Evolutionary conservation across 768 basidiomycete genomes (phyloP).

Genomic region (Exidia glandulosa): DNA sequence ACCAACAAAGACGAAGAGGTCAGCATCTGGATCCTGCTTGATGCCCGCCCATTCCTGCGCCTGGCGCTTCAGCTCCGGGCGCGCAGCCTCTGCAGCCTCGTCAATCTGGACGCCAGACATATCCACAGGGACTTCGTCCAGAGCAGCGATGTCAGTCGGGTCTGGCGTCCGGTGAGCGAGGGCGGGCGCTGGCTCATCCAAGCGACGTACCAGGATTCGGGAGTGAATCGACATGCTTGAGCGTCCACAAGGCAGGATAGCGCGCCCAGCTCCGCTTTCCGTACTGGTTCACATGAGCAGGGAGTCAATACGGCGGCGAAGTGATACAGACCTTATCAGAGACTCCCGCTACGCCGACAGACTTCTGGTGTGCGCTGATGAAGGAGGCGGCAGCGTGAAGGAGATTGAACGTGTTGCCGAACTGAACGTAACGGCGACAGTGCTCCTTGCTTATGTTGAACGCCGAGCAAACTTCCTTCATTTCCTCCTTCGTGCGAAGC

Average conservation of each 20-base stretch:
- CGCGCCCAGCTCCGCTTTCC: constrained; percentile 95
- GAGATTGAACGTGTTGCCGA: constrained; percentile 95
- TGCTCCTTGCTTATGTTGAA: constrained; percentile 96
- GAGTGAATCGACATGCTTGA: constrained; percentile 89
- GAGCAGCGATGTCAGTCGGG: constrained; percentile 86
- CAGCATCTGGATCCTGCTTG: constrained; percentile 80
- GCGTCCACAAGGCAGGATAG: constrained; percentile 91
- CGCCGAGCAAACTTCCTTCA: constrained; percentile 96
- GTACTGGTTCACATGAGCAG: constrained; percentile 28
- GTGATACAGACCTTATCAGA: constrained; percentile 57
- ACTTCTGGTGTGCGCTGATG: constrained; percentile 88
- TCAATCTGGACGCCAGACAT: constrained; percentile 71
- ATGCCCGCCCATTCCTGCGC: constrained; percentile 94
- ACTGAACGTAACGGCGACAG: constrained; percentile 95
- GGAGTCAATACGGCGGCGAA: too few relatives aligned
- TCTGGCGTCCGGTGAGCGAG: constrained; percentile 18
- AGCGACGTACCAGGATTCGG: constrained; percentile 62
- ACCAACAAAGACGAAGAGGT: constrained; percentile 92
- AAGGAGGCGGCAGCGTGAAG: constrained; percentile 88
- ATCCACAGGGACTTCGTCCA: constrained; percentile 67
- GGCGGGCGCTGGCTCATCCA: neutral
- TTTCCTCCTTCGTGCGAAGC: constrained; percentile 90
- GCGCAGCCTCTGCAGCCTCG: constrained; percentile 71
- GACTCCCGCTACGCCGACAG: constrained; percentile 88
- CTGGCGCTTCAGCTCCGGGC: constrained; percentile 83